Evolutionary conservation across 1,284 basidiomycete genomes (phyloP), one percentile per base, ranked within the genome.

Genomic region (Cystobasidium slooffiae): DNA sequence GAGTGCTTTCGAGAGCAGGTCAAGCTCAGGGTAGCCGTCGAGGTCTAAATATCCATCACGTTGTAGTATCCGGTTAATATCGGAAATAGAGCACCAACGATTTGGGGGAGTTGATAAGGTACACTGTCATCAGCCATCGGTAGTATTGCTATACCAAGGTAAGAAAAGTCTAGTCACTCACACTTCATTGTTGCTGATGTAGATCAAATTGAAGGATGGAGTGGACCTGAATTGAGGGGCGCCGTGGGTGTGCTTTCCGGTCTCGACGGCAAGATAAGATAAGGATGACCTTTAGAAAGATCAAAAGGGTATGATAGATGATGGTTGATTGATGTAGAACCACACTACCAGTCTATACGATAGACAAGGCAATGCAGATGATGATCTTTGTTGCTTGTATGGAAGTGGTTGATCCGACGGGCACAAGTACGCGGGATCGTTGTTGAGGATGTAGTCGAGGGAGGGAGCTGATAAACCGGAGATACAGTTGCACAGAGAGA

Each of bases 1-100:
- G 58, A 82, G 72, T 18, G 80, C 79, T 39, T 77, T 77, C 43
- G 81, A 81, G 24, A 82, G 76, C 44, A 80, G 76, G 49, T 80
- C 79, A 22, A 82, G 81, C 74, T 82, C 81, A 31, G 79, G 78
- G n/a, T 81, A 78, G 46, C 63, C 70, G 68, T 81, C 79, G 74
- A 82, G 77, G 59, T 67, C 75, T 76, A 18, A 41, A 12, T 3
- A 10, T n/a, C n/a, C 20, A 14, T 8, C 4, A 41, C n/a, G 18
- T 9, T 1, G 18, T 51, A n/a, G 22, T n/a, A 61, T 41, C 24
- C 37, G n/a, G n/a, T n/a, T n/a, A n/a, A n/a, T n/a, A n/a, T n/a
- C n/a, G n/a, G n/a, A n/a, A n/a, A n/a, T n/a, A n/a, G n/a, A n/a
- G n/a, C n/a, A n/a, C n/a, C n/a, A n/a, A n/a, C n/a, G n/a, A n/a